Base-by-base conservation (phyloP, 2,329 filamentous ascomycete genomes). In the Pseudopithomyces maydicus region DNA sequence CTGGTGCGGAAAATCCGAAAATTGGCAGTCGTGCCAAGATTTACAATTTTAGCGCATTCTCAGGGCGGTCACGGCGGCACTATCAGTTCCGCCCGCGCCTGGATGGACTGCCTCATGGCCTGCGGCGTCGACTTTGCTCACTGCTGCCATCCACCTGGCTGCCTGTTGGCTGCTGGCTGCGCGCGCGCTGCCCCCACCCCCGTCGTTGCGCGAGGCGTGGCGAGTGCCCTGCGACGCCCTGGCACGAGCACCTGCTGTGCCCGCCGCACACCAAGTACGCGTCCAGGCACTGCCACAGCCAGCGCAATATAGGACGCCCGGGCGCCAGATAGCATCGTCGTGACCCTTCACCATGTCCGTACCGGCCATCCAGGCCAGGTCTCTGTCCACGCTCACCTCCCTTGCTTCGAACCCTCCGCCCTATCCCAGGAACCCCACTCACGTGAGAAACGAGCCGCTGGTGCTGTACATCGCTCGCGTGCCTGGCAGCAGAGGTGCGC, bases 391-490 rank as follows among this genome's bases (percentile, higher is more conserved):
- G 52, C 84, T 99, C 62, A 95, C 91, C 63, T 80, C 85, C 41
- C 85, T 97, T 61, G 94, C 95, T 61, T 85, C 90, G 50, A 92
- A 96, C 69, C 95, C 94, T 41, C 94, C 95, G 45, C 85, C 88
- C 67, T 95, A 96, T 74, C 91, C 92, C 48, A 85, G 89, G 68
- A 91, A 91, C 70, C 90, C 91, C 5, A 85, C 87, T 2, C 87
- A 89, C 64, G 79, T 84, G 66, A 85, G 81, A 61, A 85, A 88
- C 61, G 86, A 91, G 48, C 87, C 91, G 3, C 77, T 98, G 49
- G 87, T 88, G 2, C 84, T 99, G 39, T 99, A 99, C 77, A 96
- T 99, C 64, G 92, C 94, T 35, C 84, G 94, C 64, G 94, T 99
- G 0, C 95, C 95, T 1, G 94, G 94, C 20, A 96, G 90, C 61